These are phyloP conservation scores for Fusarium cyanostomum DNA, from an alignment of 2,329 filamentous ascomycete genomes.

Conservation along the genomic window DNA sequence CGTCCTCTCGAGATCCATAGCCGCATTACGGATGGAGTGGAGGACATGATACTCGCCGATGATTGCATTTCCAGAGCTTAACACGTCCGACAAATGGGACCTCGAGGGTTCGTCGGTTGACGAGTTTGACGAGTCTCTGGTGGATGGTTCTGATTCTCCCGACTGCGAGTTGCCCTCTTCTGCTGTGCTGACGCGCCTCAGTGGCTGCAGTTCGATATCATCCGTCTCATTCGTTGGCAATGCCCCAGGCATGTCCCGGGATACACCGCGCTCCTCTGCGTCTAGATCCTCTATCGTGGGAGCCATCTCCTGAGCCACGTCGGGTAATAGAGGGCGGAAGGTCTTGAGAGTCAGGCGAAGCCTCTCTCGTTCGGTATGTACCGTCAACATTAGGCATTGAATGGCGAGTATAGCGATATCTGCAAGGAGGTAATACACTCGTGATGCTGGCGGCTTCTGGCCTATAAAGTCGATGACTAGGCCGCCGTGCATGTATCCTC, in stretches of 20 bases:
- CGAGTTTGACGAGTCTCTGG: conserved; percentile 40
- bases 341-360: conserved; percentile 60
- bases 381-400: conserved; percentile 71
- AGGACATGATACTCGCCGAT: conserved; percentile 64
- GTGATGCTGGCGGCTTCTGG: conserved; percentile 69
- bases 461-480: conserved; percentile 75
- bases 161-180: conserved; percentile 38
- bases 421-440: conserved; percentile 62
- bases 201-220: conserved; percentile 58
- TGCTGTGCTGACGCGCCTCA: conserved; percentile 35
- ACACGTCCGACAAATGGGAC: conserved; percentile 56
- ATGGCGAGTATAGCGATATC: conserved; percentile 65
- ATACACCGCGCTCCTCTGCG: conserved; percentile 64
- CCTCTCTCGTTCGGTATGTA: conserved; percentile 68
- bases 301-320: conserved; percentile 41
- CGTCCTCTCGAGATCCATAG: conserved; percentile 56
- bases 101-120: conserved; percentile 45
- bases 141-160: conserved; percentile 43
- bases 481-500: conserved; percentile 74
- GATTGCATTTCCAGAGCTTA: conserved; percentile 65
- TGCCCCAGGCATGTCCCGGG: conserved; percentile 51
- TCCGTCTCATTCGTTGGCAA: conserved; percentile 49
- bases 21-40: conserved; percentile 59
- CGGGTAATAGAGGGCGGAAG: conserved; percentile 47
- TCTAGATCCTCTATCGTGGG: conserved; percentile 61